Evolutionary conservation across 2,329 filamentous ascomycete species (phyloP).

Genomic region (Orbilia quercus): DNA sequence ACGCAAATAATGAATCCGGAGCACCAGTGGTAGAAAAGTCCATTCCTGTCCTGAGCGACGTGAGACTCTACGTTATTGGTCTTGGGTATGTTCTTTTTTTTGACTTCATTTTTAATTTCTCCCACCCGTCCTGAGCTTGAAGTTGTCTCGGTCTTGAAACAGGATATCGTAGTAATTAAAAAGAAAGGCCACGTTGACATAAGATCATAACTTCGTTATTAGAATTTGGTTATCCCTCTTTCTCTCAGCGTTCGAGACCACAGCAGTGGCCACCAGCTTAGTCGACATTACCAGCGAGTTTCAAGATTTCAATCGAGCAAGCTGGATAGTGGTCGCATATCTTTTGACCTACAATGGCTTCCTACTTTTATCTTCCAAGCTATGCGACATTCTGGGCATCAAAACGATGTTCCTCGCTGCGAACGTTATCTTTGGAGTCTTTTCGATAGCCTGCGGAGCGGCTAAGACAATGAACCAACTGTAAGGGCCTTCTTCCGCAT

Average conservation of each 20-base stretch:
- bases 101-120: conserved; percentile 4
- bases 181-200: conserved; percentile 52
- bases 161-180: conserved; percentile 6
- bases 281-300: conserved; percentile 65
- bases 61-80: conserved; percentile 46
- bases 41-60: conserved; percentile 25
- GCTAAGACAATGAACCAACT: conserved; percentile 62
- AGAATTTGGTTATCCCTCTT: conserved; percentile 61
- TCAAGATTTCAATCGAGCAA: conserved; percentile 62
- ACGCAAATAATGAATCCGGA: conserved; percentile 22
- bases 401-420: conserved; percentile 63
- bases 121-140: too few species aligned
- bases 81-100: conserved; percentile 38
- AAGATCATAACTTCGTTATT: conserved; percentile 10
- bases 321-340: conserved; percentile 67
- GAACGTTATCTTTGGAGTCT: conserved; percentile 63
- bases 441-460: conserved; percentile 64
- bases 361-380: conserved; percentile 64
- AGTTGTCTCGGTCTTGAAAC: neutral
- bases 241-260: conserved; percentile 66
- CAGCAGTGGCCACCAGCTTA: conserved; percentile 68
- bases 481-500: conserved; percentile 58
- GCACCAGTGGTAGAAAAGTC: conserved; percentile 11
- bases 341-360: conserved; percentile 67
- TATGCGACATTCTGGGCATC: conserved; percentile 66